Base-by-base conservation (phyloP, 306 rosid species). In the Castanea mollissima region DNA sequence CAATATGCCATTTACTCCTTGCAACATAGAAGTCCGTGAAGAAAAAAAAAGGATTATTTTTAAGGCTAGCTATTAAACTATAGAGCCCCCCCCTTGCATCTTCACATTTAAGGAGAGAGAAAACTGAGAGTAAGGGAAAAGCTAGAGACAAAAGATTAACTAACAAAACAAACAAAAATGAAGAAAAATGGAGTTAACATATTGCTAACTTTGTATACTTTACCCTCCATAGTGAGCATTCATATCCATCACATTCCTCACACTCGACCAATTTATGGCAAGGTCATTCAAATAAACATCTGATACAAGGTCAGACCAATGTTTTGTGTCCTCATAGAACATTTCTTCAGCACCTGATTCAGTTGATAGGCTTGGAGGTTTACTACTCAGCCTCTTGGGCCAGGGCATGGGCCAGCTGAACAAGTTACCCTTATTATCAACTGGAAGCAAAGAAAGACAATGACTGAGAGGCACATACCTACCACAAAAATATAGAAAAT, bases 151-250 rank as follows among this genome's bases (percentile, higher is more conserved):
- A 56, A 20, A 15, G 12, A 52, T 19, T 74, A 15, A 49, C n/a
- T 57, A 23, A 20, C 5, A 73, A 58, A 46, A 23, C 29, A 32
- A 34, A 57, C 6, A 34, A 20, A 38, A 18, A 34, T 14, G 12
- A 19, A 65, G 21, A 73, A 8, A 18, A 29, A 19, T 29, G 25
- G 11, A 10, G n/a, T 41, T 4, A 2, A 56, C 14, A 13, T 32
- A 63, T 35, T 5, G 10, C 18, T 11, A 55, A 56, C 44, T 52
- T 13, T 5, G 31, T 64, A 23, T 54, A 46, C n/a, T 81, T 90
- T 93, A 95, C 99, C 99, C 99, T 86, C 93, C 99, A 78, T 86
- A 90, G 80, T 96, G 93, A 74, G 99, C 98, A 88, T 95, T 95
- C 97, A 93, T 91, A 83, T 95, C 99, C 96, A 95, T 83, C 16